A percentile compares a stretch with the other conserved stretches of the same genome.
phyloP scores from a whole-genome alignment of 345 rosid genomes.

The Microcos paniculata region DNA sequence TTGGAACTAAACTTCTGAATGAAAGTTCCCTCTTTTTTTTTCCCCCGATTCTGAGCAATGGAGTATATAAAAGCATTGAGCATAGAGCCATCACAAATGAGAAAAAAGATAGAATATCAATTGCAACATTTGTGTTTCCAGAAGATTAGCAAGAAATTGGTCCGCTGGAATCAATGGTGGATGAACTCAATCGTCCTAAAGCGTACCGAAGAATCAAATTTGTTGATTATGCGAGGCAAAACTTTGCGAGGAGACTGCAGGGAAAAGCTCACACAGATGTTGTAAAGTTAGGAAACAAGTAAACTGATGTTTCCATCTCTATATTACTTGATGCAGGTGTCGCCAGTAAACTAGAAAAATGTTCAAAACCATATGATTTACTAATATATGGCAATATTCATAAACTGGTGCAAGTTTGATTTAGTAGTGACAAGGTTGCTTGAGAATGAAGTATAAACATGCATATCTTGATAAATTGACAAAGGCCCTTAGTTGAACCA shows the following conservation, averaged over 20 bases:
- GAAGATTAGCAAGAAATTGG: too few species aligned
- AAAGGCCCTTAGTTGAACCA: too few species aligned
- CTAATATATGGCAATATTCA: too few species aligned
- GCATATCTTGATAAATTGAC: too few species aligned
- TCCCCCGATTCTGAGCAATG: slow-evolving; percentile 19
- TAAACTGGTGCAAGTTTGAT: too few species aligned
- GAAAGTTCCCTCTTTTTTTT: not conserved
- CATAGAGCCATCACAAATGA: slow-evolving; percentile 27
- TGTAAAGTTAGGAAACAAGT: not conserved
- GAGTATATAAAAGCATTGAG: slow-evolving; percentile 27
- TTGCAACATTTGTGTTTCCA: too few species aligned
- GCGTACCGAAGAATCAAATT: not conserved
- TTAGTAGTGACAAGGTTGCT: too few species aligned
- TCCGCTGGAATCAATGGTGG: too few species aligned
- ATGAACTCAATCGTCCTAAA: too few species aligned
- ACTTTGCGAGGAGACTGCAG: not conserved
- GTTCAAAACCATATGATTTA: not conserved
- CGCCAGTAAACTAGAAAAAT: not conserved
- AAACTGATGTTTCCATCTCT: not conserved
- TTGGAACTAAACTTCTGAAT: too few species aligned
- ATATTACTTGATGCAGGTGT: not conserved
- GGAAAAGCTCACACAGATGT: slow-evolving; percentile 4
- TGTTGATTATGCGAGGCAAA: not conserved
- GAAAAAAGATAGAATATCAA: too few species aligned
- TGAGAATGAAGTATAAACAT: too few species aligned